A percentile compares a stretch with the other conserved stretches of the same genome.
Conservation (phyloP, 169 alveolate genomes). For the Babesia divergens region DNA sequence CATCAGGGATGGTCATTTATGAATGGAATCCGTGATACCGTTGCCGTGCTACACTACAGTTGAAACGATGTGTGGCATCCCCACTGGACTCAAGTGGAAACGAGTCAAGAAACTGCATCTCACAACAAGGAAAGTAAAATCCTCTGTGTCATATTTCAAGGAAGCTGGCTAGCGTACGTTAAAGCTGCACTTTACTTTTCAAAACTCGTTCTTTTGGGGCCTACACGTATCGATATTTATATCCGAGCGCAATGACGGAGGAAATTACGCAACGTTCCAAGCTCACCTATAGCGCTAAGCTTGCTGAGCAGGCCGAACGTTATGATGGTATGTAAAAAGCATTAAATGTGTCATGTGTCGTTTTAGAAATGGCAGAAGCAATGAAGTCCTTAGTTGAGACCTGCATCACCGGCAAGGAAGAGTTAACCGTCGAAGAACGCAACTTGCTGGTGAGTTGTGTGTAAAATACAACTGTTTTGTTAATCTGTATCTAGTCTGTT, state of each 20-base stretch:
- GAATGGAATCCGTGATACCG: too few species aligned
- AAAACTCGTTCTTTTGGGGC: neutral
- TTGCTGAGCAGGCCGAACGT: constrained; percentile 99
- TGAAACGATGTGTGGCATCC: constrained; percentile 40
- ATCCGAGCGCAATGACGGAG: constrained; percentile 42
- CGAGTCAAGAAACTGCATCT: neutral
- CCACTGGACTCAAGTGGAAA: constrained; percentile 33
- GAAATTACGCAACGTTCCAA: constrained; percentile 68
- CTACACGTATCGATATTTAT: neutral
- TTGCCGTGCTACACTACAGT: too few species aligned
- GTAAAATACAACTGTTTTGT: neutral
- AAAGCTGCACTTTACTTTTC: neutral
- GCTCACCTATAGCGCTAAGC: constrained; percentile 87
- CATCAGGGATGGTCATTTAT: too few species aligned
- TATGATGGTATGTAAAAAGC: constrained; percentile 93
- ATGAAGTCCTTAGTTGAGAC: constrained; percentile 75
- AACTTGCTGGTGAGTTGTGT: constrained; percentile 74
- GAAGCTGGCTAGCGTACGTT: neutral
- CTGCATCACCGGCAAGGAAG: constrained; percentile 81
- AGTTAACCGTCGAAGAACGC: constrained; percentile 91
- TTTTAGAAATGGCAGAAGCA: constrained; percentile 78
- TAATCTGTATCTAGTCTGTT: constrained; percentile 84
- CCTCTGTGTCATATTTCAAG: neutral
- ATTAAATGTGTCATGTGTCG: neutral
- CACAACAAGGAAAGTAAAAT: constrained; percentile 17